phyloP scores from a whole-genome alignment of 2,329 filamentous ascomycete genomes.

The Chrysoporthe deuterocubensis region DNA sequence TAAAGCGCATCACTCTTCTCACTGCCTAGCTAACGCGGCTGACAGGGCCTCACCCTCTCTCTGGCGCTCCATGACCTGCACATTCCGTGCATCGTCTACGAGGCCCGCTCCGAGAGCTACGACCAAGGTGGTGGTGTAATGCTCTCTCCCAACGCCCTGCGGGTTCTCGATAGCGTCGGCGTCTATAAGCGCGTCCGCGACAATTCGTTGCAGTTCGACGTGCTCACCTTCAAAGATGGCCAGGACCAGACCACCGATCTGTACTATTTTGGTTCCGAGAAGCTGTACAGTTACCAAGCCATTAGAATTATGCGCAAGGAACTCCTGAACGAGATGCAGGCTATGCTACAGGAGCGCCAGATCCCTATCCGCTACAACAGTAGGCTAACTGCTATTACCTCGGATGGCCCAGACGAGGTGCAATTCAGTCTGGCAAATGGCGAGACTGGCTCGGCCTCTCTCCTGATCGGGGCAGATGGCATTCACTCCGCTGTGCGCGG shows the following conservation, averaged over 20 bases:
- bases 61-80: neutral
- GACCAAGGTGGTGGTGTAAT: neutral
- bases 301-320: conserved; percentile 12
- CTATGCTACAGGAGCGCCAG: neutral
- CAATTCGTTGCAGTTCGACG: neutral
- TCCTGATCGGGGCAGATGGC: conserved; percentile 3
- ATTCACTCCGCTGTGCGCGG: conserved; percentile 4
- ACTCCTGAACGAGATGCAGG: neutral
- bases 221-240: conserved; percentile 2
- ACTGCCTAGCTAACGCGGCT: no score
- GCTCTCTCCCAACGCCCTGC: neutral
- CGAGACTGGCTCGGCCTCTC: neutral
- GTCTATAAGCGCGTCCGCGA: neutral
- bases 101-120: neutral
- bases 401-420: neutral
- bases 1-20: neutral
- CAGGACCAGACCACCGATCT: conserved; percentile 9
- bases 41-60: neutral
- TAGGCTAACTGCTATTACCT: neutral
- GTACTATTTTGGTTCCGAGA: conserved; percentile 4
- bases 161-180: neutral
- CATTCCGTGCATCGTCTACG: neutral
- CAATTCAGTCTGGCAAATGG: conserved; percentile 1
- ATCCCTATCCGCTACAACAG: neutral
- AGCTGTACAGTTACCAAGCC: neutral